A percentile compares a stretch with the other conserved stretches of the same genome.
Evolutionary conservation across 352 stramenopile genomes (phyloP).

Genomic region (Phytophthora pini): DNA sequence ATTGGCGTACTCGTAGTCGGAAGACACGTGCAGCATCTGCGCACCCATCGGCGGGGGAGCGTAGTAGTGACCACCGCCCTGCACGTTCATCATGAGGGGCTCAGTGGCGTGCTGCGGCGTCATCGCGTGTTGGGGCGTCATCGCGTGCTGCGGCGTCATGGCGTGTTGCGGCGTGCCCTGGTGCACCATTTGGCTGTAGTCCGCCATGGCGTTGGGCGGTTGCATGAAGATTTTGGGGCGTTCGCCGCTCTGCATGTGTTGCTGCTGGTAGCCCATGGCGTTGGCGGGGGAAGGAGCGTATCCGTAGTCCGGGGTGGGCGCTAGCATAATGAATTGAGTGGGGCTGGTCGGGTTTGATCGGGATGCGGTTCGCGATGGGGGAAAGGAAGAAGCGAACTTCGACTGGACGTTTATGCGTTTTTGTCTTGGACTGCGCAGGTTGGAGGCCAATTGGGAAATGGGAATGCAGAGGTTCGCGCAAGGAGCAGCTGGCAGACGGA

Average conservation of each 20-base stretch:
- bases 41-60: constrained; percentile 40
- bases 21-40: constrained; percentile 67
- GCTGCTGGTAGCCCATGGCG: constrained; percentile 37
- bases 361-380: constrained; percentile 12
- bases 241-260: constrained; percentile 55
- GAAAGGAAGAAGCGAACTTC: constrained; percentile 9
- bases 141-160: constrained; percentile 52
- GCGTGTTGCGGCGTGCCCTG: constrained; percentile 53
- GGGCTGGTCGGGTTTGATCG: not conserved
- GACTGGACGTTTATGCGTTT: not conserved
- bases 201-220: constrained; percentile 31
- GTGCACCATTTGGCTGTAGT: constrained; percentile 58
- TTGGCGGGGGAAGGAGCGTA: constrained; percentile 49
- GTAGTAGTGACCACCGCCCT: constrained; percentile 53
- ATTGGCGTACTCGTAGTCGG: constrained; percentile 61
- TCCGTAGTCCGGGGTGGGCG: constrained; percentile 50
- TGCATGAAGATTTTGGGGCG: constrained; percentile 66
- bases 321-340: constrained; percentile 37
- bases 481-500: constrained; percentile 20
- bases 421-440: not conserved
- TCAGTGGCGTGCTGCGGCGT: constrained; percentile 42
- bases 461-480: constrained; percentile 23
- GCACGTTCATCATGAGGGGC: constrained; percentile 68
- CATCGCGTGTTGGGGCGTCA: constrained; percentile 54
- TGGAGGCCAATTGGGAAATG: constrained; percentile 43